A percentile compares a stretch with the other conserved stretches of the same genome.
These are phyloP conservation scores for Oryza australiensis DNA, from an alignment of 176 grass and related monocot species.

Conservation along the genomic window DNA sequence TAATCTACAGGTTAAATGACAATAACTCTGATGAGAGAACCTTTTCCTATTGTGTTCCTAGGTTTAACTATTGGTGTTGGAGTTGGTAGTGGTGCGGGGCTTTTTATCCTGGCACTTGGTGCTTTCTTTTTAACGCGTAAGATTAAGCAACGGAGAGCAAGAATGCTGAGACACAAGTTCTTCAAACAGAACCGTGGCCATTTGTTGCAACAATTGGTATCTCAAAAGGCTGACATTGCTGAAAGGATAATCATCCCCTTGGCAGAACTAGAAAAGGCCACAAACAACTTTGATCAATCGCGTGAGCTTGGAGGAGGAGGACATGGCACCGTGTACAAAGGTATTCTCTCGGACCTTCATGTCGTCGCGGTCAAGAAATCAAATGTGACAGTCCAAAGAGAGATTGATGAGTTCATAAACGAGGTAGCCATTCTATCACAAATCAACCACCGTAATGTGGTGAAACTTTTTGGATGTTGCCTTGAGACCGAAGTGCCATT, in stretches of 20 bases:
- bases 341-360: not conserved
- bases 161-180: not conserved
- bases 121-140: not conserved
- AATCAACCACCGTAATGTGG: not conserved
- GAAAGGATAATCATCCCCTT: not conserved
- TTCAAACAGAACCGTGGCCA: not conserved
- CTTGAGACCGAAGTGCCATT: not conserved
- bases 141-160: not conserved
- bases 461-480: slow-evolving; percentile 22
- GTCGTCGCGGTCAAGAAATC: not conserved
- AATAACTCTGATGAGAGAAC: not conserved
- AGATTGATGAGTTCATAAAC: slow-evolving; percentile 16
- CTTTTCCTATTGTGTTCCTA: not conserved
- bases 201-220: not conserved
- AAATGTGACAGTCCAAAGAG: not conserved
- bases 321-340: not conserved
- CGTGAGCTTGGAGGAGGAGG: not conserved
- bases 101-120: not conserved
- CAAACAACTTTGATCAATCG: not conserved
- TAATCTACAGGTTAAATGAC: too few relatives aligned
- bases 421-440: not conserved
- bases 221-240: not conserved
- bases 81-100: not conserved
- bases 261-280: slow-evolving; percentile 13
- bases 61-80: not conserved